Conservation (phyloP, 208 protist species). For the Acanthamoeba triangularis region DNA sequence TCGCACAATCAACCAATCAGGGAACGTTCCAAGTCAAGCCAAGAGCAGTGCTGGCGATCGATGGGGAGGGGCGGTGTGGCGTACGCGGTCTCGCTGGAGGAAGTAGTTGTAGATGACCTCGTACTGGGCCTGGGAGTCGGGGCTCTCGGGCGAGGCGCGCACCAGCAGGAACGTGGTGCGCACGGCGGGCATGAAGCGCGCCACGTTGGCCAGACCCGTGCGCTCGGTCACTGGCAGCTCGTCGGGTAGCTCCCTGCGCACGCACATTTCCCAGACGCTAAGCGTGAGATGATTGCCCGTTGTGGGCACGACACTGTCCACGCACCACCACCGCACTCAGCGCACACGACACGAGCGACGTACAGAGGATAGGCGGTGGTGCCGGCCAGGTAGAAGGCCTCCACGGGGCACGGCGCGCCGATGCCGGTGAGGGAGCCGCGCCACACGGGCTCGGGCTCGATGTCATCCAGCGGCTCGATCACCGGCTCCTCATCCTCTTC, state of each 20-base stretch:
- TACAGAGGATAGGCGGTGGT: neutral
- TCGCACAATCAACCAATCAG: neutral
- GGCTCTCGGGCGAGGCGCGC: neutral
- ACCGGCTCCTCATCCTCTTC: neutral
- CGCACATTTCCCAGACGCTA: neutral
- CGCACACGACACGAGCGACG: neutral
- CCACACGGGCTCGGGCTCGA: constrained; percentile 25
- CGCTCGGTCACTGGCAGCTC: neutral
- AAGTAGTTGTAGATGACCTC: constrained; percentile 2
- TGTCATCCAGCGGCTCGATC: neutral
- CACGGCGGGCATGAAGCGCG: neutral
- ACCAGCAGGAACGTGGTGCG: constrained; percentile 17
- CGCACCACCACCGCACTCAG: neutral
- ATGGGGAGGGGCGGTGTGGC: neutral
- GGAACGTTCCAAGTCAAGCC: neutral
- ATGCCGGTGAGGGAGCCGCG: neutral
- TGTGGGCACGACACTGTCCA: no score
- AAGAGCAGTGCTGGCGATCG: neutral
- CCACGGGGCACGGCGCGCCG: neutral
- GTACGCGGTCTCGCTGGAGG: constrained; percentile 32
- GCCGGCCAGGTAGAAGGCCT: constrained; percentile 16
- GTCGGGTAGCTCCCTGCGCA: neutral
- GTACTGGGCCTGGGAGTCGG: neutral
- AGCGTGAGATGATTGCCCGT: neutral
- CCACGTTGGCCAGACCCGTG: neutral